Evolutionary conservation across 2,329 filamentous ascomycete species (phyloP), one percentile per base, ranked within the genome.

Genomic region (Cercospora zeina): DNA sequence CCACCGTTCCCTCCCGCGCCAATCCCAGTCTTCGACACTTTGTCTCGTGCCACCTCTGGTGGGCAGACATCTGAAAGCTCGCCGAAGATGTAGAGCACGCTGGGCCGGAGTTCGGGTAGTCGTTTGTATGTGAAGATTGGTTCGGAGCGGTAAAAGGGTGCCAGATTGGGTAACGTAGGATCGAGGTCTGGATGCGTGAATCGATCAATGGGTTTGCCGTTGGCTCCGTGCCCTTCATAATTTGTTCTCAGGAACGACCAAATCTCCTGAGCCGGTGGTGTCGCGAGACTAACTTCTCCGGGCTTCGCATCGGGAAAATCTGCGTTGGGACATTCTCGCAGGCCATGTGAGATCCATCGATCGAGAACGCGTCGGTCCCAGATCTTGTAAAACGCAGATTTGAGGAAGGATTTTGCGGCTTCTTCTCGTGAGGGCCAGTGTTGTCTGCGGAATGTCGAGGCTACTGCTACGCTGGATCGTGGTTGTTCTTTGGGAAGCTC

Each of bases 241-340:
- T 84, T 83, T 0, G 86, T 84, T 0, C 89, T 83, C 66, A 90
- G 76, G 73, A 88, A 95, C 1, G 87, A 91, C 71, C 91, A 88
- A 60, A 95, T 89, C 78, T 96, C 91, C 72, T 96, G 91, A 74
- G 96, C 89, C 69, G 92, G 91, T 0, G 91, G 88, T 0, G 93
- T 97, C 1, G 85, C 84, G 2, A 95, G 81, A 0, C 91, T 93
- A 1, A 92, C 89, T 36, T 81, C 77, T 62, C 65, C 59, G 11
- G 68, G 11, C 5, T 68, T 24, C 42, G 50, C 10, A 68, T 79
- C 69, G 0, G 85, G 84, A 72, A 85, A 54, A 45, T 62, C 57
- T 27, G 58, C 31, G 39, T 62, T 91, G 1, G 90, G 89, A 1
- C 87, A 80, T 14, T 88, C 82, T n/a, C 89, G 84, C n/a, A 97